Evolutionary conservation across 2,329 filamentous ascomycete species (phyloP), one percentile per base, ranked within the genome.

Genomic region (Gyromitra esculenta): DNA sequence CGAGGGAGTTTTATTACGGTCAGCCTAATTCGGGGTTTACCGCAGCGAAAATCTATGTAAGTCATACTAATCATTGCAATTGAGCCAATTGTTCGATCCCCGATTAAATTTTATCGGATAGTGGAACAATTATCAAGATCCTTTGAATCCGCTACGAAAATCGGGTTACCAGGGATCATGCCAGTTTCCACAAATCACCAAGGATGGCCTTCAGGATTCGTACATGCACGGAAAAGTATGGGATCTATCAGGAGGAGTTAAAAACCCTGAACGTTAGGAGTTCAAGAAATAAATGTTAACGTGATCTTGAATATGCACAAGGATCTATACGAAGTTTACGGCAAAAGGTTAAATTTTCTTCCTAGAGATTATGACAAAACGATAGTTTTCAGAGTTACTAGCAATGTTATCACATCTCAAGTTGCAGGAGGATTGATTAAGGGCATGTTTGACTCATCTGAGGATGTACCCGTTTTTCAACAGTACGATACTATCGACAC

Each of bases 331-430:
- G 87, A 84, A n/a, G 91, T 95, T 7, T 96, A 96, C 81, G 88
- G 90, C 80, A 87, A 89, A 77, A 84, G 92, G 4, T 86, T 96
- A 0, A 81, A 84, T 1, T 92, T 95, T 82, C 84, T 96, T 0
- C 92, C 92, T 0, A 52, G 41, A 50, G 41, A n/a, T 2, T 50
- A 41, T 50, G 41, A 45, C 5, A n/a, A 35, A 50, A 85, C 85
- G 15, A 86, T 92, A 43, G 83, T 83, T 63, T 95, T 91, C 83
- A 87, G 92, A 68, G 92, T 95, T 9, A 94, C 92, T 0, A 92
- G 92, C 82, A 96, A 96, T 83, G 86, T 90, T 65, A 95, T 96
- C 81, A 96, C 93, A 1, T 91, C 89, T 80, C 91, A 96, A 83
- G 92, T 95, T 15, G 91, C 91, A 9, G 88, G 90, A 72, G 92